Evolutionary conservation across 169 alveolate species (phyloP).

Genomic region (Cryptosporidium viatorum): DNA sequence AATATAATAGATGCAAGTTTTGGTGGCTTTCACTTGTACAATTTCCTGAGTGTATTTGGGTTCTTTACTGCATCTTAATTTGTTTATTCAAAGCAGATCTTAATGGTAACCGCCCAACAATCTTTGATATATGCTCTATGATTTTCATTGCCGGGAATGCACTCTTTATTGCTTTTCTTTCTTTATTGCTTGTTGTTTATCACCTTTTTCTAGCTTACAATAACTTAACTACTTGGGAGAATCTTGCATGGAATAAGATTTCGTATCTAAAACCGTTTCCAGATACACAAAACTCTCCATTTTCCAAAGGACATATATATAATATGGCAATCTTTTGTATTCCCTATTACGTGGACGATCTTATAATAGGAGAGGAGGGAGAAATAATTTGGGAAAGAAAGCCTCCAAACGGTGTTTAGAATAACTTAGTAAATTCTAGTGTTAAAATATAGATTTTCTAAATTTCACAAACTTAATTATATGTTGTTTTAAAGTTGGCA

Average conservation of each 20-base stretch:
- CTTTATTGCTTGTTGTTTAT: slow-evolving; percentile 60
- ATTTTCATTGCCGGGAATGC: slow-evolving; percentile 31
- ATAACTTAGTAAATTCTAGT: neutral
- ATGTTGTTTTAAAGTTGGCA: neutral
- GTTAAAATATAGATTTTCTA: neutral
- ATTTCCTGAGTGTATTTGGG: slow-evolving; percentile 75
- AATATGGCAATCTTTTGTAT: slow-evolving; percentile 68
- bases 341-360: slow-evolving; percentile 67
- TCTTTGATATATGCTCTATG: slow-evolving; percentile 7
- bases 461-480: neutral
- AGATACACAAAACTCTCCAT: slow-evolving; percentile 51
- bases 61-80: slow-evolving; percentile 28
- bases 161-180: slow-evolving; percentile 63
- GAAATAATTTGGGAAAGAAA: slow-evolving; percentile 71
- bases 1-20: slow-evolving; percentile 78
- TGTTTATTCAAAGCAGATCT: slow-evolving; percentile 35
- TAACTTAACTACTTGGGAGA: slow-evolving; percentile 81
- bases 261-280: slow-evolving; percentile 77
- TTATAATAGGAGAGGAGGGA: slow-evolving; percentile 57
- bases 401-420: neutral
- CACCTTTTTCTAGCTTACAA: slow-evolving; percentile 73
- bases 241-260: slow-evolving; percentile 76
- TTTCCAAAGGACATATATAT: slow-evolving; percentile 55
- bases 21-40: slow-evolving; percentile 77
- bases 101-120: slow-evolving; percentile 17